A percentile compares a stretch with the other conserved stretches of the same genome.
Conservation (phyloP, 1,284 basidiomycete species). For the Trichosporon coremiiforme region DNA sequence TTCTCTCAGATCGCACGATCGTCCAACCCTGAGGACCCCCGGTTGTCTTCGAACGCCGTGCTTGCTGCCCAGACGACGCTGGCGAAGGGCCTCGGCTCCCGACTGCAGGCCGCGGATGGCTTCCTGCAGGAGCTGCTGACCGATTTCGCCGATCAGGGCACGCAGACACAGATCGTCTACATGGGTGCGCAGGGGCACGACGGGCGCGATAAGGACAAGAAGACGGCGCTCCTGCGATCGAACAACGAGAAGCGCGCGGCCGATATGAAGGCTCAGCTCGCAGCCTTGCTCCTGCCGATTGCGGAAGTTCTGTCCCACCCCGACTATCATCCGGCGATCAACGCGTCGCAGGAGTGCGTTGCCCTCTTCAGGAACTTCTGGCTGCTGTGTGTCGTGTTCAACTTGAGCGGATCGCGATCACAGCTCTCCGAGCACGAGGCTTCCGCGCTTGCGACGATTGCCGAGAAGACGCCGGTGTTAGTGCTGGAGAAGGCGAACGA, state of each 20-base stretch:
- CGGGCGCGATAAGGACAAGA: constrained; percentile 35
- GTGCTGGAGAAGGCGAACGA: constrained; percentile 82
- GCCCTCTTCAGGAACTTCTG: constrained; percentile 89
- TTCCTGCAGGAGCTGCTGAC: constrained; percentile 84
- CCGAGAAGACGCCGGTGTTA: constrained; percentile 82
- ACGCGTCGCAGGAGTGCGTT: constrained; percentile 68
- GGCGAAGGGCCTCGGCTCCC: constrained; percentile 69
- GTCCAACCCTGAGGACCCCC: constrained; percentile 78
- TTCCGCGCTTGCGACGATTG: constrained; percentile 77
- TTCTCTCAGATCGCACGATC: constrained; percentile 85
- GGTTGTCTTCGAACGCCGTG: constrained; percentile 83
- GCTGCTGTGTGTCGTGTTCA: constrained; percentile 74
- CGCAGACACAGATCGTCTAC: constrained; percentile 80
- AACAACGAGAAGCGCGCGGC: constrained; percentile 42
- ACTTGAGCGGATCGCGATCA: constrained; percentile 65
- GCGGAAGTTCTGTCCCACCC: constrained; percentile 80
- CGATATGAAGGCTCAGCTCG: constrained; percentile 80
- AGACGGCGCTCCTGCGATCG: constrained; percentile 35
- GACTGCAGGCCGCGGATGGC: constrained; percentile 72
- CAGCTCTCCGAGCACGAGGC: constrained; percentile 60
- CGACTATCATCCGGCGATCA: constrained; percentile 68
- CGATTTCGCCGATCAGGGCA: constrained; percentile 87
- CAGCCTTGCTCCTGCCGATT: constrained; percentile 83
- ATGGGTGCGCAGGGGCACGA: constrained; percentile 34
- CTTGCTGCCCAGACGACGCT: constrained; percentile 84